Evolutionary conservation across 805 yeast species (phyloP).

Genomic region (Suhomyces sp.): DNA sequence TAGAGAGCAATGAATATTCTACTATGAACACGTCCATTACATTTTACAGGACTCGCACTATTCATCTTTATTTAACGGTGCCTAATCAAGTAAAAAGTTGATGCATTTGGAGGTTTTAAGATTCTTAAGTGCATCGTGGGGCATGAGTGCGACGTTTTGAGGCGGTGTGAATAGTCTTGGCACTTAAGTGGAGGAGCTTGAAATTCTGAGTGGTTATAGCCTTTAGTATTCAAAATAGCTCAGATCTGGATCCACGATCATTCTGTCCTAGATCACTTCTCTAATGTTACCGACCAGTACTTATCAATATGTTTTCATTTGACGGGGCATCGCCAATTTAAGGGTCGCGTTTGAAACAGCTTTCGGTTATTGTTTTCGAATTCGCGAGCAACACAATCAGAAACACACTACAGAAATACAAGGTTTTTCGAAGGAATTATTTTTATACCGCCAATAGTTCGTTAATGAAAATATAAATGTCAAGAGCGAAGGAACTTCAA

Average conservation of each 20-base stretch:
- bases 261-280: background rate
- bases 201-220: background rate
- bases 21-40: background rate
- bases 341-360: background rate
- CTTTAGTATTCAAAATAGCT: background rate
- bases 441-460: background rate
- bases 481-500: background rate
- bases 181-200: background rate
- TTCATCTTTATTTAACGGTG: background rate
- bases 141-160: background rate
- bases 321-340: background rate
- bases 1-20: background rate
- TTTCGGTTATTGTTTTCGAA: background rate
- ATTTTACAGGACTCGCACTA: background rate
- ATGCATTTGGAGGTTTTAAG: background rate
- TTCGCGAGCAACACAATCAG: background rate
- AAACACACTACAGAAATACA: background rate
- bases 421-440: background rate
- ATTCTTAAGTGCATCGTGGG: background rate
- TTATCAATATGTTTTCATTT: background rate
- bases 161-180: background rate
- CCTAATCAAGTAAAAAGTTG: background rate
- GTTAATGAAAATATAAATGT: background rate
- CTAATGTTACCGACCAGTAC: background rate
- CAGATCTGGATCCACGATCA: background rate